Base-by-base conservation (phyloP, 331 rosid genomes). In the Stylosanthes scabra region DNA sequence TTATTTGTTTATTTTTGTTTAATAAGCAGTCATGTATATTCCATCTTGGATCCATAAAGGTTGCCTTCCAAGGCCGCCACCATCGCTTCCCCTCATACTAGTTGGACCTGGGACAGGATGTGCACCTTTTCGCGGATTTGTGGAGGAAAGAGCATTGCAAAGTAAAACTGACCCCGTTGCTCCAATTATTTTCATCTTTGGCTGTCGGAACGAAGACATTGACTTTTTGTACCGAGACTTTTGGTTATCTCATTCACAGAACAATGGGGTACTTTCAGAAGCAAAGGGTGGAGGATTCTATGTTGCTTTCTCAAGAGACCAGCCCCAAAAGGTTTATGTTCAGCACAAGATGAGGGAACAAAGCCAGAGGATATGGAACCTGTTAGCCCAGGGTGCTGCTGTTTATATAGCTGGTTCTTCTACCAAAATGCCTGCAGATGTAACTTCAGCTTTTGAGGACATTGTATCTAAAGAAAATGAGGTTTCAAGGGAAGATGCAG, bases 41-140 rank as follows among this genome's bases (percentile, higher is more conserved):
- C 92, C 93, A 62, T 89, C 74, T 12, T 94, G 99, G 97, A 76
- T 89, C 74, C 86, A 67, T 13, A 90, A 88, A 81, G 97, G 99
- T 50, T 84, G 85, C 61, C 96, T 94, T 72, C 91, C 93, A 39
- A 70, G 88, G 10, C 99, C 99, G 40, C 68, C 84, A 14, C 88
- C 90, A 11, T 84, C 88, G 9, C 92, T 89, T 58, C 97, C 99
- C 52, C 86, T 94, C 69, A 78, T 91, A 80, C 97, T 91, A 8
- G 54, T 94, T 31, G 97, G 99, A 60, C 99, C 97, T 0, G 95
- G 99, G 68, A 91, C 96, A 0, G 99, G 99, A n/a, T 94, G 96
- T 58, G 97, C 96, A 0, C 99, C 97, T 14, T 91, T 94, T 59
- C 87, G 66, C 3, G 97, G 97, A 52, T 88, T 91, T 42, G 77